Evolutionary conservation across 148 eudicot genomes (phyloP).

Genomic region (Gaultheria prostrata): DNA sequence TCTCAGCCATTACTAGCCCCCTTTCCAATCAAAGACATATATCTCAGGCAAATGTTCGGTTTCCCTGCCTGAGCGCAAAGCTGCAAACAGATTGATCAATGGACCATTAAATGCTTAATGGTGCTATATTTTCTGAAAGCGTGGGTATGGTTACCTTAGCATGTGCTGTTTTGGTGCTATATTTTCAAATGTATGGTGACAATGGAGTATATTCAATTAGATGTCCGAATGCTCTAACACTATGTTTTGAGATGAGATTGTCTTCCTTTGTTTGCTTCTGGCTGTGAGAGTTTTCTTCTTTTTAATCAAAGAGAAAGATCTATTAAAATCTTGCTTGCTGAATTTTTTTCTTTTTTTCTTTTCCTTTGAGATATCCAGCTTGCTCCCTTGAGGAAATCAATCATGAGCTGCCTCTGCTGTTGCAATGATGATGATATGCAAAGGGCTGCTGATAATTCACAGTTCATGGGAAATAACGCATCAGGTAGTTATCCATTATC

Average conservation of each 20-base stretch:
- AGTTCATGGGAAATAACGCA: slow-evolving; percentile 44
- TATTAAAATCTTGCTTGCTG: neutral
- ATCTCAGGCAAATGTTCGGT: neutral
- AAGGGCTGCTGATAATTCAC: slow-evolving; percentile 40
- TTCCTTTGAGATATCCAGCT: slow-evolving; percentile 18
- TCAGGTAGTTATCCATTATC: slow-evolving; percentile 44
- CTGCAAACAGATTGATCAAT: neutral
- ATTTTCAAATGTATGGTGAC: neutral
- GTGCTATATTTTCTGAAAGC: neutral
- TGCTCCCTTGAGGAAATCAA: neutral
- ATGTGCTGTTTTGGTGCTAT: slow-evolving; percentile 4
- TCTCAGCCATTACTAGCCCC: neutral
- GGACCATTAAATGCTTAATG: neutral
- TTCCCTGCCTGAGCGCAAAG: too few species aligned
- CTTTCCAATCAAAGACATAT: neutral
- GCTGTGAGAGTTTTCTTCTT: neutral
- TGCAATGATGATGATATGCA: slow-evolving; percentile 10
- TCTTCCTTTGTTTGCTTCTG: neutral
- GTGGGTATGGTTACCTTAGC: neutral
- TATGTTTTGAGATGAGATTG: neutral
- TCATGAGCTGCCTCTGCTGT: slow-evolving; percentile 14
- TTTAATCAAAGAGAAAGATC: neutral
- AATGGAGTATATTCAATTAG: too few species aligned
- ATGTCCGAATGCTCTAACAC: neutral
- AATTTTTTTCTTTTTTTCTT: too few species aligned